These are phyloP conservation scores for Luffa aegyptiaca DNA, from an alignment of 306 rosid species.

Conservation along the genomic window DNA sequence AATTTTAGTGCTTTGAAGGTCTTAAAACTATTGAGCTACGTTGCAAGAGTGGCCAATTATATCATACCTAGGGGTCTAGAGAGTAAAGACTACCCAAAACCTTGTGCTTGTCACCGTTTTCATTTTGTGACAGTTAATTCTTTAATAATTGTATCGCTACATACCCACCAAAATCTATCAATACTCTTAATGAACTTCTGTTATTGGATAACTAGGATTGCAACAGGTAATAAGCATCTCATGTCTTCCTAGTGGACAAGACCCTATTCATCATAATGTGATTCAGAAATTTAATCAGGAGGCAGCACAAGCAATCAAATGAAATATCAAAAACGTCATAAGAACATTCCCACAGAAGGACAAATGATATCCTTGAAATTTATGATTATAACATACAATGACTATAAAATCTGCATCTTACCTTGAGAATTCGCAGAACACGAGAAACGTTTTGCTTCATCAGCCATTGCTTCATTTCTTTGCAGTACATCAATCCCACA, in stretches of 20 bases:
- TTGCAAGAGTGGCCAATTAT: neutral
- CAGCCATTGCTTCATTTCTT: constrained; percentile 69
- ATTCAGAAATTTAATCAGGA: neutral
- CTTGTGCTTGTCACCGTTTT: neutral
- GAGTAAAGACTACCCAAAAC: neutral
- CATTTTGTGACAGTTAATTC: neutral
- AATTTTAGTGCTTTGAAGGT: neutral
- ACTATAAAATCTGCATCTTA: constrained; percentile 8
- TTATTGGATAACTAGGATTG: neutral
- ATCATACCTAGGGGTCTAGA: neutral
- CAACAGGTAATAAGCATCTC: neutral
- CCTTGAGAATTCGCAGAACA: constrained; percentile 73
- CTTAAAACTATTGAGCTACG: neutral
- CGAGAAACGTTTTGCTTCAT: constrained; percentile 85
- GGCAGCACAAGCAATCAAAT: neutral
- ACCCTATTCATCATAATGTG: neutral
- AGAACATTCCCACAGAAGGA: neutral
- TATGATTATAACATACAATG: neutral
- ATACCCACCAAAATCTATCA: neutral
- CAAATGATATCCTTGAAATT: neutral
- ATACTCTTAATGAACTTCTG: neutral
- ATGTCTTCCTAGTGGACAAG: neutral
- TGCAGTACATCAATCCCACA: constrained; percentile 91
- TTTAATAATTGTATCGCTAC: neutral
- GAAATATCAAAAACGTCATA: neutral